Conservation (phyloP, 257 asterid genomes). For the Thymus mandschuricus region DNA sequence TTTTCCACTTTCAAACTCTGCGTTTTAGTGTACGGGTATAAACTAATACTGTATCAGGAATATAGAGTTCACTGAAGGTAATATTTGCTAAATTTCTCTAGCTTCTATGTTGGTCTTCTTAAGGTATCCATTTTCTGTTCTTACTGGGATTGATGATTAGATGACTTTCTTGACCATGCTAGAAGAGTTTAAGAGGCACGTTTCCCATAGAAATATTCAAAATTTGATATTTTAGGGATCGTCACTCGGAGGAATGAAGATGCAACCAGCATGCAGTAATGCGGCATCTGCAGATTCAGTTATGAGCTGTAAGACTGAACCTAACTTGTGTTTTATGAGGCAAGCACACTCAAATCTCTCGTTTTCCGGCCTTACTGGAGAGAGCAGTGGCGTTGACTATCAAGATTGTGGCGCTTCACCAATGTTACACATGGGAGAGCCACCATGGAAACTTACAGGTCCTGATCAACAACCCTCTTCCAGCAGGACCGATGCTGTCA, state of each 20-base stretch:
- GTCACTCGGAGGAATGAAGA: conserved; percentile 46
- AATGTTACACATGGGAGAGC: conserved; percentile 61
- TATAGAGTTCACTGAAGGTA: conserved; percentile 4
- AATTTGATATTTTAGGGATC: conserved; percentile 48
- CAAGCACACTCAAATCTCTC: conserved; percentile 62
- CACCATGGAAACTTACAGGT: conserved; percentile 65
- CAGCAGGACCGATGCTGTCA: conserved; percentile 75
- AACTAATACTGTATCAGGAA: not conserved
- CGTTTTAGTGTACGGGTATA: not conserved
- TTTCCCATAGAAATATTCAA: not conserved
- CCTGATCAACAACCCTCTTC: conserved; percentile 61
- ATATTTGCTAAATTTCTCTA: not conserved
- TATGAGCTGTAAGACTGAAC: conserved; percentile 83
- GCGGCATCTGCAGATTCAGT: conserved; percentile 80
- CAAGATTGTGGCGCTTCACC: conserved; percentile 73
- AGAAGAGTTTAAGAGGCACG: not conserved
- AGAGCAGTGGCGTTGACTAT: conserved; percentile 62
- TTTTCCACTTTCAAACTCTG: conserved; percentile 10
- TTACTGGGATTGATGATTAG: not conserved
- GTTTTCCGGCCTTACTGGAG: conserved; percentile 73
- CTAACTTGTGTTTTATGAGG: conserved; percentile 55
- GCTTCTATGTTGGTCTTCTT: not conserved
- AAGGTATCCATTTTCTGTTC: not conserved
- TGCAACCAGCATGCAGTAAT: conserved; percentile 77
- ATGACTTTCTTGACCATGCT: not conserved